Evolutionary conservation across 345 rosid genomes (phyloP).

Genomic region (Boechera retrofracta): DNA sequence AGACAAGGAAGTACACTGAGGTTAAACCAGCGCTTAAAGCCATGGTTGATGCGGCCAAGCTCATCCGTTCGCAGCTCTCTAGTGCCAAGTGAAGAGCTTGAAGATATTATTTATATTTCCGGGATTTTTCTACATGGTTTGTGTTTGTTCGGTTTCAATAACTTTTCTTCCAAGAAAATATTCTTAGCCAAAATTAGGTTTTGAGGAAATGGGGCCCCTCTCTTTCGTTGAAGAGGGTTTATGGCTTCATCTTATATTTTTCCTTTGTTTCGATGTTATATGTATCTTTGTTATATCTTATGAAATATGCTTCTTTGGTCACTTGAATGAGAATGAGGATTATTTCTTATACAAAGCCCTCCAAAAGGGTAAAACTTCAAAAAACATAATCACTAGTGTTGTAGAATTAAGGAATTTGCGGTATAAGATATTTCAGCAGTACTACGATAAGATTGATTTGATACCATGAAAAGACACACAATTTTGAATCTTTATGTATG

Average conservation of each 20-base stretch:
- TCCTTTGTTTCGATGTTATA: slow-evolving; percentile 26
- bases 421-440: neutral
- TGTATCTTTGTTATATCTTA: slow-evolving; percentile 27
- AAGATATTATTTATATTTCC: slow-evolving; percentile 17
- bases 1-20: slow-evolving; percentile 89
- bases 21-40: slow-evolving; percentile 88
- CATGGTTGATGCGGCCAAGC: slow-evolving; percentile 95
- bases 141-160: slow-evolving; percentile 37
- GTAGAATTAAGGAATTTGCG: neutral
- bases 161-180: slow-evolving; percentile 35
- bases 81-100: slow-evolving; percentile 72
- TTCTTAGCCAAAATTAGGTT: slow-evolving; percentile 36
- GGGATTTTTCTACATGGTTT: slow-evolving; percentile 33
- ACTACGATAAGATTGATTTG: neutral
- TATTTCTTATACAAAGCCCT: neutral
- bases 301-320: slow-evolving; percentile 32
- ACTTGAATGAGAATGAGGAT: slow-evolving; percentile 21
- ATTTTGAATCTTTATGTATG: neutral
- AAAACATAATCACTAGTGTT: neutral
- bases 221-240: slow-evolving; percentile 12
- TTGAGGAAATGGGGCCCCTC: slow-evolving; percentile 30
- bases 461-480: neutral
- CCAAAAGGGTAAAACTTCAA: neutral
- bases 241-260: slow-evolving; percentile 3
- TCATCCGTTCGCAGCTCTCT: slow-evolving; percentile 84